Conservation (phyloP, 345 rosid genomes). For the Salix koriyanagi region DNA sequence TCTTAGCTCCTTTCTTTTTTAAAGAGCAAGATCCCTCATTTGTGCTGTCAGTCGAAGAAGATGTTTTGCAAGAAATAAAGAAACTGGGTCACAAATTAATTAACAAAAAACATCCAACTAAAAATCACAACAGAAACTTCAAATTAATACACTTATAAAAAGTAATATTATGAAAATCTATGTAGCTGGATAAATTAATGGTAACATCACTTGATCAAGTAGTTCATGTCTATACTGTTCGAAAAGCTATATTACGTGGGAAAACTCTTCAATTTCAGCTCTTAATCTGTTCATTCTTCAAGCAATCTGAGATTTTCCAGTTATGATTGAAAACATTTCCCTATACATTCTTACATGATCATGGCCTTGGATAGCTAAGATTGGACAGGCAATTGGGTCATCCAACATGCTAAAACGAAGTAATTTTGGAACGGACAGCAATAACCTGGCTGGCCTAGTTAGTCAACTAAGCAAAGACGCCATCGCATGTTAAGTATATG, state of each 20-base stretch:
- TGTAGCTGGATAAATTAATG: neutral
- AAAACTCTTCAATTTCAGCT: neutral
- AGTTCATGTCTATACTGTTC: neutral
- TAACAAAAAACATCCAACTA: neutral
- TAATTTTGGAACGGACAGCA: neutral
- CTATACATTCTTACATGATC: neutral
- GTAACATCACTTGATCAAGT: neutral
- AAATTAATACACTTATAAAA: neutral
- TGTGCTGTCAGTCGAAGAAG: neutral
- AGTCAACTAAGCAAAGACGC: conserved; percentile 15
- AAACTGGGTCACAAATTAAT: neutral
- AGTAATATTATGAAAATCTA: neutral
- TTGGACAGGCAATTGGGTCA: neutral
- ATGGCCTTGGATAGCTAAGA: neutral
- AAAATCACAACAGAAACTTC: neutral
- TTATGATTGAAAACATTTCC: neutral
- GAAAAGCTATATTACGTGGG: neutral
- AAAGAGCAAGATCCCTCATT: neutral
- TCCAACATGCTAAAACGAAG: neutral
- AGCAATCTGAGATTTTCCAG: neutral
- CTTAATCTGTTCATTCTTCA: neutral
- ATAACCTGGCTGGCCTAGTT: conserved; percentile 20
- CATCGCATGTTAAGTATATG: conserved; percentile 2
- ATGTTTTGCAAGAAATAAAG: neutral
- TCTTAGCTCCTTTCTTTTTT: neutral